Evolutionary conservation across 2,329 filamentous ascomycete genomes (phyloP).

Genomic region (Paracoccidioides lutzii): DNA sequence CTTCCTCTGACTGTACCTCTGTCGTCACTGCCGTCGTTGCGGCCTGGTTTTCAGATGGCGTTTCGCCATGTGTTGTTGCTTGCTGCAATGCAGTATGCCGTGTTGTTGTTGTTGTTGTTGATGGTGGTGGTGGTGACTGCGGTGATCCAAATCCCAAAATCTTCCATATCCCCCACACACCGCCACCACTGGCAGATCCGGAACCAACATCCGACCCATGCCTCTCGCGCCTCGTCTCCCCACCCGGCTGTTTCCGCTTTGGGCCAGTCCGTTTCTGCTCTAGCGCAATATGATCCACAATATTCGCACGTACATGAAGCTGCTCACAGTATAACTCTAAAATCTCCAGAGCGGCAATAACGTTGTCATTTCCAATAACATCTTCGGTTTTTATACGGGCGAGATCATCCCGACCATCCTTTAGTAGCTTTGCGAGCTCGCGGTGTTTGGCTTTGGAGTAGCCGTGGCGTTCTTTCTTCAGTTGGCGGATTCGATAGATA

Average conservation of each 20-base stretch:
- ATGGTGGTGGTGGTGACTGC: background rate
- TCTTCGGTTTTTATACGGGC: constrained; percentile 16
- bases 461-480: constrained; percentile 13
- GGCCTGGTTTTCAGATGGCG: background rate
- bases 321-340: constrained; percentile 14
- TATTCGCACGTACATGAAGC: constrained; percentile 13
- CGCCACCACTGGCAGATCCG: background rate
- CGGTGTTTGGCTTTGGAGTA: constrained; percentile 14
- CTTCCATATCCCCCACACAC: constrained; percentile 11
- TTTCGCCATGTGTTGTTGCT: background rate
- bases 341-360: constrained; percentile 14
- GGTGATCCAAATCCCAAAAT: constrained; percentile 9
- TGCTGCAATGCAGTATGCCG: background rate
- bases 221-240: background rate
- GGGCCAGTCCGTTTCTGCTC: constrained; percentile 7
- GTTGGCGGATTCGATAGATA: constrained; percentile 13
- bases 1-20: background rate
- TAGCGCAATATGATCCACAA: constrained; percentile 15
- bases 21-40: background rate
- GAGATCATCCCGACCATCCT: constrained; percentile 13
- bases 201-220: background rate
- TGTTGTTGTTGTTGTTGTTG: background rate
- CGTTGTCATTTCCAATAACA: constrained; percentile 14
- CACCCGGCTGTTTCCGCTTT: background rate
- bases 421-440: constrained; percentile 14